Percentiles rank a stretch among this genome's conserved stretches.
Conservation (phyloP, 2,329 filamentous ascomycete genomes). For the Byssochlamys sp. region DNA sequence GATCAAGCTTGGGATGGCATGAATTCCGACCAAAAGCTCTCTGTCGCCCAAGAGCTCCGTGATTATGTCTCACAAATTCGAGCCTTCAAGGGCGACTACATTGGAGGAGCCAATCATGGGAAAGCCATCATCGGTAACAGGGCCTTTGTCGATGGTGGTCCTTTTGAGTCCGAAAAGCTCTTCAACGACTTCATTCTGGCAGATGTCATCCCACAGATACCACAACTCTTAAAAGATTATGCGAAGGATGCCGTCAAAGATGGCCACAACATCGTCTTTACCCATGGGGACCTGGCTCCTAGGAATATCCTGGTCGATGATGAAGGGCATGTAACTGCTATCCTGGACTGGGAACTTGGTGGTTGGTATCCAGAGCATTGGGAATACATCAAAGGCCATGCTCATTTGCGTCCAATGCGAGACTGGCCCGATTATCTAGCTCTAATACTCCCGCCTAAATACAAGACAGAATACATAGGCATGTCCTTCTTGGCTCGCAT, state of each 20-base stretch:
- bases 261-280: too few species aligned
- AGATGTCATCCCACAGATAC: too few species aligned
- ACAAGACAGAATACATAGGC: background rate
- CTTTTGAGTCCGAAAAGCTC: conserved; percentile 9
- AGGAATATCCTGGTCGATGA: conserved; percentile 1
- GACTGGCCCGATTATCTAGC: background rate
- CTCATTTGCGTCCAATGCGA: background rate
- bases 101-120: conserved; percentile 9
- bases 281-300: background rate
- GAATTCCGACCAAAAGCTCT: conserved; percentile 7
- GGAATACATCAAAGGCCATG: background rate
- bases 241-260: too few species aligned
- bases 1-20: conserved; percentile 11
- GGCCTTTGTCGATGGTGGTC: conserved; percentile 10
- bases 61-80: conserved; percentile 8
- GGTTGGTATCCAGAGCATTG: conserved; percentile 4
- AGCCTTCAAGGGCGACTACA: conserved; percentile 10
- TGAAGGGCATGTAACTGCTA: background rate
- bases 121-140: conserved; percentile 9
- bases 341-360: conserved; percentile 3
- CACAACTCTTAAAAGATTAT: too few species aligned
- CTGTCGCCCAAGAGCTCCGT: conserved; percentile 9
- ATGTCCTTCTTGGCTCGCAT: background rate
- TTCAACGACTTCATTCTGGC: too few species aligned
- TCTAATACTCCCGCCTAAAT: background rate